phyloP scores from a whole-genome alignment of 495 filamentous ascomycete genomes.

The Pyrenula massariospora region DNA sequence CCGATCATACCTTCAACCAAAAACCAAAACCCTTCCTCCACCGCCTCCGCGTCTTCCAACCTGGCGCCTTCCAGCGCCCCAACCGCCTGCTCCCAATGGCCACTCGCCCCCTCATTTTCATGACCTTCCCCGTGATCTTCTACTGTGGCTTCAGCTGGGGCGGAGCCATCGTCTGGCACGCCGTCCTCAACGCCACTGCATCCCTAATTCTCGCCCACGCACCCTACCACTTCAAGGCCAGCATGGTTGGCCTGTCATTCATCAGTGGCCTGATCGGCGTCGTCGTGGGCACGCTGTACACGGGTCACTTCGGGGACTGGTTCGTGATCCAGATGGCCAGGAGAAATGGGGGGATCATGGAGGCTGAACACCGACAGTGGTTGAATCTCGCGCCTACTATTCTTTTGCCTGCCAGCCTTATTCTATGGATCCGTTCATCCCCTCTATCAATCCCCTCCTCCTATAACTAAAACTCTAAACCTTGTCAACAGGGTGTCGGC shows the following conservation, averaged over 20 bases:
- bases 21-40: too few species aligned
- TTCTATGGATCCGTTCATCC: too few species aligned
- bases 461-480: too few species aligned
- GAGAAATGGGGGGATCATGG: constrained; percentile 45
- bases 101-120: too few species aligned
- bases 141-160: constrained; percentile 59
- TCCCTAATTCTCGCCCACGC: constrained; percentile 43
- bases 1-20: too few species aligned
- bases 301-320: constrained; percentile 45
- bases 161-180: constrained; percentile 52
- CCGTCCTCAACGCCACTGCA: constrained; percentile 53
- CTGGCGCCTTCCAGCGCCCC: too few species aligned
- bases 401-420: constrained; percentile 41
- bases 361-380: constrained; percentile 53
- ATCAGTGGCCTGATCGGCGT: constrained; percentile 36
- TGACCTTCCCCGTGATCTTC: constrained; percentile 54
- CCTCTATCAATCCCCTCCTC: too few species aligned
- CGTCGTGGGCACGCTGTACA: constrained; percentile 31
- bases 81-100: too few species aligned
- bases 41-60: constrained; percentile 19
- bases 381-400: constrained; percentile 42
- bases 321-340: constrained; percentile 45
- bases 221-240: constrained; percentile 47
- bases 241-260: constrained; percentile 49
- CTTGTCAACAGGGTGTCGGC: too few species aligned